Conservation (phyloP, 192 early-diverging fungal genomes). For the Backusella psychrophila region DNA sequence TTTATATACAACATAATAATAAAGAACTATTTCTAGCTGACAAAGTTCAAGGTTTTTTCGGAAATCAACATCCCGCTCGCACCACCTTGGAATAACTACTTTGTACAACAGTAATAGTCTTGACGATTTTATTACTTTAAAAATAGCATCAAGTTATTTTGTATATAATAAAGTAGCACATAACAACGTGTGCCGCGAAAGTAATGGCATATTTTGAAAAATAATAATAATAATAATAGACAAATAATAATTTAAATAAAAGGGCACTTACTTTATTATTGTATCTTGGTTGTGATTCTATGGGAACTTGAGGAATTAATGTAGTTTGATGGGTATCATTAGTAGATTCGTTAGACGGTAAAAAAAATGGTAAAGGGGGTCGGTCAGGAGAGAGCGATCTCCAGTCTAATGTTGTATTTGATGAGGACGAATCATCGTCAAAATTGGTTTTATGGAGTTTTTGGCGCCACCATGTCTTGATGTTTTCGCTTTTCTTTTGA, state of each 20-base stretch:
- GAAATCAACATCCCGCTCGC: not conserved
- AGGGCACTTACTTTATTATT: not conserved
- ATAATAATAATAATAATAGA: not conserved
- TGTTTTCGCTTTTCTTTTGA: not conserved
- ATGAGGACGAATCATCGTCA: not conserved
- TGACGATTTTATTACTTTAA: not conserved
- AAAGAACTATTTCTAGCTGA: not conserved
- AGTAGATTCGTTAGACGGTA: not conserved
- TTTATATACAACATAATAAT: not conserved
- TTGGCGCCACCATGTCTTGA: constrained; percentile 12
- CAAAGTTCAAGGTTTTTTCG: not conserved
- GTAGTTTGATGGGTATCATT: constrained; percentile 1
- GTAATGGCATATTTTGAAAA: not conserved
- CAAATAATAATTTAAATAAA: not conserved
- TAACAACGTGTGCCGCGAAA: constrained; percentile 1
- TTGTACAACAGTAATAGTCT: not conserved
- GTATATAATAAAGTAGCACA: not conserved
- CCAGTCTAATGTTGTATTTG: constrained; percentile 24
- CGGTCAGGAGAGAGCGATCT: constrained; percentile 28
- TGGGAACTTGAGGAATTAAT: not conserved
- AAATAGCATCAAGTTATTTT: not conserved
- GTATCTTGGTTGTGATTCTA: not conserved
- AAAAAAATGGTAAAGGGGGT: constrained; percentile 27
- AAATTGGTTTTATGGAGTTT: not conserved
- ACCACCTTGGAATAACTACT: not conserved